phyloP scores from a whole-genome alignment of 345 rosid species.

The Leavenworthia alabamica region DNA sequence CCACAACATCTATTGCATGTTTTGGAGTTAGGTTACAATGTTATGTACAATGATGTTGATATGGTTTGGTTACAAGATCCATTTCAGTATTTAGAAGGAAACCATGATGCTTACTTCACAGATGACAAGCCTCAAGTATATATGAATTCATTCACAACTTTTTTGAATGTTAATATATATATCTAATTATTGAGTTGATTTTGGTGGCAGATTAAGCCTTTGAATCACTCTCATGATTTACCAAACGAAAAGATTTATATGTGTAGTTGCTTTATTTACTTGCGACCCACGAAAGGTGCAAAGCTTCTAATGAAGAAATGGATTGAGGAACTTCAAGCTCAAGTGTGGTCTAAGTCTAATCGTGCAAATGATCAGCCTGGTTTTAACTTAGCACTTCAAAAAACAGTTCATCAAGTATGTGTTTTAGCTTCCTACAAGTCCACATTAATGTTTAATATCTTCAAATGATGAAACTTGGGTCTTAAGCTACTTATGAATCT shows the following conservation, averaged over 20 bases:
- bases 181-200: neutral
- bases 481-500: too few relatives aligned
- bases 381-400: conserved; percentile 78
- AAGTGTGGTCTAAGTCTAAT: conserved; percentile 46
- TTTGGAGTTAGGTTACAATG: conserved; percentile 84
- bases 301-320: conserved; percentile 83
- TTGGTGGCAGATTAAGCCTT: conserved; percentile 61
- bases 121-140: conserved; percentile 79
- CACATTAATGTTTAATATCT: too few relatives aligned
- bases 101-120: conserved; percentile 81
- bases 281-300: conserved; percentile 62
- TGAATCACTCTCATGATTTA: conserved; percentile 67
- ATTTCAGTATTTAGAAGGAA: conserved; percentile 60
- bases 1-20: conserved; percentile 70
- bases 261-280: conserved; percentile 83
- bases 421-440: neutral
- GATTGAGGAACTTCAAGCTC: conserved; percentile 73
- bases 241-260: conserved; percentile 74
- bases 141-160: conserved; percentile 13
- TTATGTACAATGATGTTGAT: conserved; percentile 94
- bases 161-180: neutral
- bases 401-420: conserved; percentile 59
- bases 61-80: conserved; percentile 95
- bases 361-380: conserved; percentile 83
- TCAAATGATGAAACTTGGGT: neutral